Evolutionary conservation across 2,329 filamentous ascomycete species (phyloP).

Genomic region (Aspergillus sp.): DNA sequence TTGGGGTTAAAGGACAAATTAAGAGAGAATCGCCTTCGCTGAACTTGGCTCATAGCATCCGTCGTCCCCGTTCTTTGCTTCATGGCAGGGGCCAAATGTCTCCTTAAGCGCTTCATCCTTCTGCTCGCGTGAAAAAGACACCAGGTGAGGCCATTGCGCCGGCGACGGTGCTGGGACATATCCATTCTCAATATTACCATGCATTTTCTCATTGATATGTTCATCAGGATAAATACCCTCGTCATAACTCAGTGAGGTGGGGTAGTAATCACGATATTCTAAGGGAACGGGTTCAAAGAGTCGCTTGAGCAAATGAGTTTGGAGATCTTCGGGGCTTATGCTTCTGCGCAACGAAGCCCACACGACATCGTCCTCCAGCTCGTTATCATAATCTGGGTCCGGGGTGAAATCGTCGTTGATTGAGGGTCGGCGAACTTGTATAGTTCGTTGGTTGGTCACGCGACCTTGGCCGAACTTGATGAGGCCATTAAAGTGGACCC

Average conservation of each 20-base stretch:
- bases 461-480: conserved; percentile 20
- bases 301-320: conserved; percentile 15
- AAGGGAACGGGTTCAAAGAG: conserved; percentile 12
- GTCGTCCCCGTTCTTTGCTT: neutral
- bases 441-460: conserved; percentile 15
- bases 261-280: neutral
- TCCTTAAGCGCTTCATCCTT: neutral
- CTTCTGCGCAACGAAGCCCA: conserved; percentile 17
- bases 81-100: neutral
- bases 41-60: too few species aligned
- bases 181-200: too few species aligned
- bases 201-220: neutral
- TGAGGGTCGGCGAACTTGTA: conserved; percentile 23
- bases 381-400: conserved; percentile 19
- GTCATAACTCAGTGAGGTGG: neutral
- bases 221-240: neutral
- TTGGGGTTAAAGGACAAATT: too few species aligned
- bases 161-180: neutral
- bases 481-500: conserved; percentile 37
- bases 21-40: too few species aligned
- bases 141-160: neutral
- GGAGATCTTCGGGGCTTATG: conserved; percentile 4
- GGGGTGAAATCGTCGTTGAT: conserved; percentile 12
- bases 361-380: conserved; percentile 27
- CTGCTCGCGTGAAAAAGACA: neutral